Evolutionary conservation across 1,139 yeast species (phyloP), one percentile per base, ranked within the genome.

Genomic region (Groenewaldozyma sp.): DNA sequence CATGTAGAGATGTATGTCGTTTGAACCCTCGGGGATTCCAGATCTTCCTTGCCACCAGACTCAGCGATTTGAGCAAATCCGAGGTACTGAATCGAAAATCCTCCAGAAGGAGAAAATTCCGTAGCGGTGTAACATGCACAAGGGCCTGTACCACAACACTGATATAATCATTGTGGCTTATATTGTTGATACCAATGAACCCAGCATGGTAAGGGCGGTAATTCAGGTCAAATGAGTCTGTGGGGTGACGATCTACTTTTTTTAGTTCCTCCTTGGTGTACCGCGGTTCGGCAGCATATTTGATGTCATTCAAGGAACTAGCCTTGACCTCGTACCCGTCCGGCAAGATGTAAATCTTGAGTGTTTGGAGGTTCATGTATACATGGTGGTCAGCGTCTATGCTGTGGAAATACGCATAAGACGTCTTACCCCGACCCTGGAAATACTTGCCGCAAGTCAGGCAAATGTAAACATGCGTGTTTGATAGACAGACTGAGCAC

Each of bases 361-460:
- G 56, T 1, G 70, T 71, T 13, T 60, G 57, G 35, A 82, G 63
- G 49, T 74, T 77, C 41, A 82, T 64, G 51, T 65, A 83, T 1
- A 81, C 71, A 53, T 76, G 83, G 53, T 82, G 91, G 46, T 70
- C 68, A 2, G 62, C 68, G 42, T 75, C 71, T 21, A 83, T 67
- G 2, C 87, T 68, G 55, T 83, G 94, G 32, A 65, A 56, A 52
- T 76, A 81, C 0, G 91, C 88, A 17, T 79, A 79, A 0, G 91
- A 74, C 11, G 71, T 58, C 41, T 59, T 61, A 1, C 77, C 72
- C 20, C 87, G 65, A 0, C 94, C 94, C 50, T 77, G 82, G 41
- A 75, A 71, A 60, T 75, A 83, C 52, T 73, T 77, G 31, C 93
- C 93, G 59, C 94, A 83, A 0, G 70, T 71, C 27, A 83, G 60